These are phyloP conservation scores for Streptanthus diversifolius DNA, from an alignment of 345 rosid species.

Conservation along the genomic window DNA sequence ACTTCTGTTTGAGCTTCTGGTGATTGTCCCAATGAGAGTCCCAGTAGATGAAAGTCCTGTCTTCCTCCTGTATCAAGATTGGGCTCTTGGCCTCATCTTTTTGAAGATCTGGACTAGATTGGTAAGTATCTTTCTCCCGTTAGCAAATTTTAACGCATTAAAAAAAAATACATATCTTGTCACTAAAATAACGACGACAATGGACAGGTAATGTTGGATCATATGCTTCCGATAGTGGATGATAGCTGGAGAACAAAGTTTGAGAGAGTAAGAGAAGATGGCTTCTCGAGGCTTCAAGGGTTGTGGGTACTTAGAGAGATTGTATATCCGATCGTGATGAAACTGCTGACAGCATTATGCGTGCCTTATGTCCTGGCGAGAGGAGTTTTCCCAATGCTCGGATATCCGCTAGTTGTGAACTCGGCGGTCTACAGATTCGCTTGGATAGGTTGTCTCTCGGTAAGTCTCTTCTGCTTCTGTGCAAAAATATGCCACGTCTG, in stretches of 20 bases:
- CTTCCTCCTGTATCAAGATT: conserved; percentile 95
- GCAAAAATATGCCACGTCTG: conserved; percentile 86
- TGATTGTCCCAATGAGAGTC: conserved; percentile 98
- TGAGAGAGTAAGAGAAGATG: conserved; percentile 92
- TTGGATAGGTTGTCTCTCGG: conserved; percentile 89
- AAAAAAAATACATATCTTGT: not conserved
- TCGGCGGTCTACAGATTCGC: conserved; percentile 96
- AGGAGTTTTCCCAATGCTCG: conserved; percentile 90
- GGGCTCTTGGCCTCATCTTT: conserved; percentile 97
- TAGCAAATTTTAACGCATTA: not conserved
- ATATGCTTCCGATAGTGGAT: conserved; percentile 93
- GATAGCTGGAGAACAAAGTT: conserved; percentile 92
- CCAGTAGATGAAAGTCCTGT: conserved; percentile 99
- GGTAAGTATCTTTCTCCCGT: conserved; percentile 38
- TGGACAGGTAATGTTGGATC: conserved; percentile 91
- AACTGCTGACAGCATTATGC: conserved; percentile 90
- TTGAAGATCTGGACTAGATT: conserved; percentile 98
- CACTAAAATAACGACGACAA: not conserved
- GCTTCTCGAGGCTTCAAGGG: conserved; percentile 90
- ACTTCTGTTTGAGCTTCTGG: conserved; percentile 93
- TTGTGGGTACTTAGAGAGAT: conserved; percentile 91
- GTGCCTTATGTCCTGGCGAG: conserved; percentile 87
- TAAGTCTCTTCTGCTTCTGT: conserved; percentile 71
- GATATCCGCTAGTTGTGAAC: conserved; percentile 87
- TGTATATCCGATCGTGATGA: conserved; percentile 87